phyloP scores from a whole-genome alignment of 495 filamentous ascomycete species.

The Penicillium bovifimosum region DNA sequence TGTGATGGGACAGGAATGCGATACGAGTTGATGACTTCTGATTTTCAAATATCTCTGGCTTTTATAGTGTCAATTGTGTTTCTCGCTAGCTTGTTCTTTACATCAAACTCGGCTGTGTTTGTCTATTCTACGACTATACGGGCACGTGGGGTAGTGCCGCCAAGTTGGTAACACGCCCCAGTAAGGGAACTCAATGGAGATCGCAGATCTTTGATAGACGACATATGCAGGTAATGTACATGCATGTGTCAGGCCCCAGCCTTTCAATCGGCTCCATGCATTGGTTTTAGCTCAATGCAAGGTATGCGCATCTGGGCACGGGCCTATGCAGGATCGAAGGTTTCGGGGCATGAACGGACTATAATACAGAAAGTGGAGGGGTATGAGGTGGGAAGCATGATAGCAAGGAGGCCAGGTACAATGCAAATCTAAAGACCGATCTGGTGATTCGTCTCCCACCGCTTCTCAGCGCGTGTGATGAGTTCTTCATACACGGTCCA shows the following conservation, averaged over 20 bases:
- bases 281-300: constrained; percentile 9
- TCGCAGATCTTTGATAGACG: too few species aligned
- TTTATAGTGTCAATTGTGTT: too few species aligned
- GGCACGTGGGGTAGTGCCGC: too few species aligned
- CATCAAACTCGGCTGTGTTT: too few species aligned
- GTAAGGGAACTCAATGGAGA: too few species aligned
- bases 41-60: neutral
- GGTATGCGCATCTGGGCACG: constrained; percentile 7
- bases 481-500: constrained; percentile 98
- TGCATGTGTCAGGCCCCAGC: neutral
- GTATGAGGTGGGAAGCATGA: neutral
- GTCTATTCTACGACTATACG: too few species aligned
- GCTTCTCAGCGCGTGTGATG: constrained; percentile 66
- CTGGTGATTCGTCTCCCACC: constrained; percentile 41
- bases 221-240: too few species aligned
- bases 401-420: neutral
- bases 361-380: constrained; percentile 16
- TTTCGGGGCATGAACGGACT: constrained; percentile 3
- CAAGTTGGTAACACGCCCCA: too few species aligned
- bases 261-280: neutral
- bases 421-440: constrained; percentile 17
- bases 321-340: neutral
- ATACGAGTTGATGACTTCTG: constrained; percentile 25
- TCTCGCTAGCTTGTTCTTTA: too few species aligned
- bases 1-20: constrained; percentile 22